phyloP scores from a whole-genome alignment of 345 rosid genomes.

The Raphanus sativus region DNA sequence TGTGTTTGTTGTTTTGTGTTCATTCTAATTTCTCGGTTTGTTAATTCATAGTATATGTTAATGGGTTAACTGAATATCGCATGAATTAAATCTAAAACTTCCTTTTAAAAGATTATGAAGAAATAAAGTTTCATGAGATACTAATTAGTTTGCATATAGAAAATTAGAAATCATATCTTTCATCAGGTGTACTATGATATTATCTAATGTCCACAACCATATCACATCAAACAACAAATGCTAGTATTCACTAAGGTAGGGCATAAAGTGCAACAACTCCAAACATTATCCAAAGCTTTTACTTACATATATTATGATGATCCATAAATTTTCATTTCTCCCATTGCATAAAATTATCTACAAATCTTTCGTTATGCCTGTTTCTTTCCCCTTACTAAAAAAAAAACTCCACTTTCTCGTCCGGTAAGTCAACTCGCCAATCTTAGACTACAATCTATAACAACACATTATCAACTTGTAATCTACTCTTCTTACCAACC shows the following conservation, averaged over 20 bases:
- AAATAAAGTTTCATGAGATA: not conserved
- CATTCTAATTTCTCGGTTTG: not conserved
- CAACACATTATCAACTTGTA: not conserved
- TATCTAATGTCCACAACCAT: conserved; percentile 10
- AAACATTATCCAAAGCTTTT: conserved; percentile 32
- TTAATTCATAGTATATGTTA: not conserved
- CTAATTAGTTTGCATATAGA: not conserved
- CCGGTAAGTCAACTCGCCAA: conserved; percentile 1
- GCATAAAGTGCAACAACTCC: conserved; percentile 37
- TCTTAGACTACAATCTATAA: not conserved
- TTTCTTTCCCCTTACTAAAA: not conserved
- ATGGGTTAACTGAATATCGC: too few species aligned
- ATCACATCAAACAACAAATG: not conserved
- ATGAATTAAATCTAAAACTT: not conserved
- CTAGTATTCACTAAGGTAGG: conserved; percentile 26
- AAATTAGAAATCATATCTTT: not conserved
- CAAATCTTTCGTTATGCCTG: not conserved
- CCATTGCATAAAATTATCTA: not conserved
- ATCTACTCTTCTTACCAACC: not conserved
- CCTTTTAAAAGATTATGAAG: not conserved
- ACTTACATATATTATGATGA: conserved; percentile 7
- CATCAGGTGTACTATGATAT: conserved; percentile 32
- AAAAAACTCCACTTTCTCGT: not conserved
- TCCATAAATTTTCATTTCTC: not conserved
- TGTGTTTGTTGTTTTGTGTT: not conserved